These are phyloP conservation scores for Hanseniaspora meyeri DNA, from an alignment of 805 yeast genomes.

Conservation along the genomic window DNA sequence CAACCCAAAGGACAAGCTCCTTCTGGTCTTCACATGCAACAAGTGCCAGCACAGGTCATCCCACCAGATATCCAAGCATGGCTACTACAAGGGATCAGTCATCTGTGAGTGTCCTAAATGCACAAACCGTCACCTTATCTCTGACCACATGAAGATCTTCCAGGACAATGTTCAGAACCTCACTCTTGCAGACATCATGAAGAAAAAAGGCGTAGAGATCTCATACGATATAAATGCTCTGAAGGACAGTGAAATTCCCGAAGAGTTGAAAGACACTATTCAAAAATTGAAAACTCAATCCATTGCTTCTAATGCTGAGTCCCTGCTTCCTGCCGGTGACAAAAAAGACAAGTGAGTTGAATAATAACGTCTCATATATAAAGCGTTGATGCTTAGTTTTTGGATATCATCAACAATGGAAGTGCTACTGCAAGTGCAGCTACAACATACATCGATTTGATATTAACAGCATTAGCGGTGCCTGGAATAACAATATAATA, in stretches of 20 bases:
- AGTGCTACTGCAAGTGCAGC: background rate
- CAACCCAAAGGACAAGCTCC: slow-evolving; percentile 31
- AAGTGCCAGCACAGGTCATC: slow-evolving; percentile 72
- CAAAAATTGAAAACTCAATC: slow-evolving; percentile 15
- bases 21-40: slow-evolving; percentile 89
- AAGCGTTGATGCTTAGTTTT: background rate
- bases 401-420: background rate
- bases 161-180: slow-evolving; percentile 48
- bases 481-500: background rate
- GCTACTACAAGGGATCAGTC: slow-evolving; percentile 77
- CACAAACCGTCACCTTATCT: slow-evolving; percentile 73
- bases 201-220: slow-evolving; percentile 63
- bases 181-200: slow-evolving; percentile 68
- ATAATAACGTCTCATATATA: background rate
- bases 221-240: slow-evolving; percentile 54
- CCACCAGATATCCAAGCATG: slow-evolving; percentile 85
- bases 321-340: slow-evolving; percentile 19
- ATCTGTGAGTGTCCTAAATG: slow-evolving; percentile 88
- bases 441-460: background rate
- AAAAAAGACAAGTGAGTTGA: slow-evolving; percentile 10
- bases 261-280: slow-evolving; percentile 18
- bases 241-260: slow-evolving; percentile 34
- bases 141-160: slow-evolving; percentile 76
- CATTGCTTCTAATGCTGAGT: background rate
- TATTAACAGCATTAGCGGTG: background rate